Percentiles rank a stretch among this genome's conserved stretches.
phyloP scores from a whole-genome alignment of 306 rosid species.

The Cucurbita pepo region DNA sequence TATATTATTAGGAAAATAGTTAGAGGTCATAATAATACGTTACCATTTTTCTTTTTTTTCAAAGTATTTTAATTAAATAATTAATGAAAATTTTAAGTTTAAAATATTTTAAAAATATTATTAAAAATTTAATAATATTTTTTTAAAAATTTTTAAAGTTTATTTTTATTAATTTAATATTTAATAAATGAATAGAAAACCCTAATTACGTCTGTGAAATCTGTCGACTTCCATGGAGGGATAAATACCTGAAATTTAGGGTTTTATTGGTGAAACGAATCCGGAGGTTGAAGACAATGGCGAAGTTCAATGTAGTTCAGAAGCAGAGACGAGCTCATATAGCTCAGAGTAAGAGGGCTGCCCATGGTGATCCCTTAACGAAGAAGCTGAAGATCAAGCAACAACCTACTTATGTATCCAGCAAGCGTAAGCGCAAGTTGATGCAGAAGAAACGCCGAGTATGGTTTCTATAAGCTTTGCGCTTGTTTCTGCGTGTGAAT shows the following conservation, averaged over 20 bases:
- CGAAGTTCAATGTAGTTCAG: constrained; percentile 87
- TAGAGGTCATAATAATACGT: neutral
- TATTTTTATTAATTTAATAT: too few relatives aligned
- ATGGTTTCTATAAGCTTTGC: neutral
- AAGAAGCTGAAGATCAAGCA: constrained; percentile 48
- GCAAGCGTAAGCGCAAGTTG: constrained; percentile 93
- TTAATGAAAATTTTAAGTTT: neutral
- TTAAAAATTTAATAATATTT: too few relatives aligned
- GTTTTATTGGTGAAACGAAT: neutral
- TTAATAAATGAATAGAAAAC: too few relatives aligned
- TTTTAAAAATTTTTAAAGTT: too few relatives aligned
- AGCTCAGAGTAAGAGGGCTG: constrained; percentile 51
- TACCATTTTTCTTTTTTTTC: neutral
- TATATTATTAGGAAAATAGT: neutral
- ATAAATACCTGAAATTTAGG: constrained; percentile 5
- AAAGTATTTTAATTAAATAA: neutral
- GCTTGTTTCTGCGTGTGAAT: neutral
- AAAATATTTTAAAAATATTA: too few relatives aligned
- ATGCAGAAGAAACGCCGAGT: constrained; percentile 68
- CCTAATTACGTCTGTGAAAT: neutral
- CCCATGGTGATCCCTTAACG: constrained; percentile 56
- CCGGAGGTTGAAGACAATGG: constrained; percentile 30
- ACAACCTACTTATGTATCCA: constrained; percentile 46
- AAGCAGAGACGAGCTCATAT: constrained; percentile 50
- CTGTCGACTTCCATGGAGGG: neutral